phyloP scores from a whole-genome alignment of 441 rosid species.

The Adansonia gregorii region DNA sequence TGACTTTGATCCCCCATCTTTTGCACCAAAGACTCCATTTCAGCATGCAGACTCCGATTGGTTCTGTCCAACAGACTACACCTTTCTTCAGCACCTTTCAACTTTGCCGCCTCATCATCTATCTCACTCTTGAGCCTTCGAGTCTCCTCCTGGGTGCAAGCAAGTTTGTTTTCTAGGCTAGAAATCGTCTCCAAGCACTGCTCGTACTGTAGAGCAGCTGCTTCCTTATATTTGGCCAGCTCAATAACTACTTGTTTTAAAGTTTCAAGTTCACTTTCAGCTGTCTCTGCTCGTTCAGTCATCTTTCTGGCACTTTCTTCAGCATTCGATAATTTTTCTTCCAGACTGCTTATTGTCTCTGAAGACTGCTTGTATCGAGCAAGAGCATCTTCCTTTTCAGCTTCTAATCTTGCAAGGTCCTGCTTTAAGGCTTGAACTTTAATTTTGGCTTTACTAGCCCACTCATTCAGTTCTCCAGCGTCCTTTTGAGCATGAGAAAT shows the following conservation, averaged over 20 bases:
- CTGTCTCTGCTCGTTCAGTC: slow-evolving; percentile 55
- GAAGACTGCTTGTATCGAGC: slow-evolving; percentile 57
- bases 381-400: slow-evolving; percentile 69
- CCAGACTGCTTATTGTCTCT: slow-evolving; percentile 61
- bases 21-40: slow-evolving; percentile 60
- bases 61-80: slow-evolving; percentile 74
- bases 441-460: slow-evolving; percentile 61
- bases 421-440: slow-evolving; percentile 57
- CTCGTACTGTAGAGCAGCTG: slow-evolving; percentile 62
- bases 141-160: slow-evolving; percentile 63
- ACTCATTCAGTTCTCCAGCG: slow-evolving; percentile 60
- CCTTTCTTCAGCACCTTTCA: slow-evolving; percentile 81
- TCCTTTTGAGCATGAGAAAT: slow-evolving; percentile 58
- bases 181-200: slow-evolving; percentile 73
- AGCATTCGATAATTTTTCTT: slow-evolving; percentile 61
- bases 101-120: slow-evolving; percentile 64
- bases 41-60: slow-evolving; percentile 69
- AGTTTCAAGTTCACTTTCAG: slow-evolving; percentile 70
- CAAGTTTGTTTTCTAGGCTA: slow-evolving; percentile 63
- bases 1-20: slow-evolving; percentile 64
- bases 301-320: slow-evolving; percentile 58
- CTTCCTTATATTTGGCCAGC: slow-evolving; percentile 77
- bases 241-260: slow-evolving; percentile 62
- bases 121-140: slow-evolving; percentile 68
- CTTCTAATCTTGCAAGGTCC: slow-evolving; percentile 56